A percentile compares a stretch with the other conserved stretches of the same genome.
Evolutionary conservation across 2,329 filamentous ascomycete genomes (phyloP).

Genomic region (Colletotrichum aenigma): DNA sequence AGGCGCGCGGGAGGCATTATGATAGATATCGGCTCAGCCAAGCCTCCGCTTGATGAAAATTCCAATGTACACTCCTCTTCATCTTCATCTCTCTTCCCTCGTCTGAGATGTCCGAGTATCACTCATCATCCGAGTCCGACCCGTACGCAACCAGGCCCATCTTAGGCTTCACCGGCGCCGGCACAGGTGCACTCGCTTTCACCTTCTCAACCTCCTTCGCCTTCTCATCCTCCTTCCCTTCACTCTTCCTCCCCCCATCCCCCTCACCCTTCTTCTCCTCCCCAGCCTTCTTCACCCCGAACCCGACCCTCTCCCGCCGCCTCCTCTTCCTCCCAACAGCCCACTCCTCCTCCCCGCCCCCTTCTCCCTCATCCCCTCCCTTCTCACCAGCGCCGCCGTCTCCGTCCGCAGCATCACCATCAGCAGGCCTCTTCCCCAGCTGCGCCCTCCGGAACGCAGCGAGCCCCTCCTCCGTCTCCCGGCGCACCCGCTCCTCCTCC

Average conservation of each 20-base stretch:
- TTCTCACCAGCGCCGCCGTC: conserved; percentile 14
- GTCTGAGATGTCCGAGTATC: background rate
- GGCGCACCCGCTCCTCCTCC: conserved; percentile 58
- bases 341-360: conserved; percentile 31
- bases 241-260: conserved; percentile 37
- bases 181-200: background rate
- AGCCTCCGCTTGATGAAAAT: conserved; percentile 5
- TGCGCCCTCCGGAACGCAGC: conserved; percentile 59
- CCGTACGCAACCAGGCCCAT: conserved; percentile 59
- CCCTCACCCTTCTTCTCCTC: conserved; percentile 31
- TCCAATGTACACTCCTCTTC: conserved; percentile 13
- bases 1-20: background rate
- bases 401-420: background rate
- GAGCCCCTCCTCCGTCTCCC: conserved; percentile 63
- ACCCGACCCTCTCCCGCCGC: conserved; percentile 42
- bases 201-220: conserved; percentile 10
- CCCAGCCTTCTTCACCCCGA: conserved; percentile 29
- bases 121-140: conserved; percentile 54
- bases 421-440: conserved; percentile 25
- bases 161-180: conserved; percentile 27
- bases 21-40: background rate
- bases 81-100: background rate
- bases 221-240: background rate
- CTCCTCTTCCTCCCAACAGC: conserved; percentile 40
- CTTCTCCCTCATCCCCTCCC: conserved; percentile 27